Percentiles rank a stretch among this genome's conserved stretches.
Conservation (phyloP, 805 yeast genomes). For the Clavispora fructus region DNA sequence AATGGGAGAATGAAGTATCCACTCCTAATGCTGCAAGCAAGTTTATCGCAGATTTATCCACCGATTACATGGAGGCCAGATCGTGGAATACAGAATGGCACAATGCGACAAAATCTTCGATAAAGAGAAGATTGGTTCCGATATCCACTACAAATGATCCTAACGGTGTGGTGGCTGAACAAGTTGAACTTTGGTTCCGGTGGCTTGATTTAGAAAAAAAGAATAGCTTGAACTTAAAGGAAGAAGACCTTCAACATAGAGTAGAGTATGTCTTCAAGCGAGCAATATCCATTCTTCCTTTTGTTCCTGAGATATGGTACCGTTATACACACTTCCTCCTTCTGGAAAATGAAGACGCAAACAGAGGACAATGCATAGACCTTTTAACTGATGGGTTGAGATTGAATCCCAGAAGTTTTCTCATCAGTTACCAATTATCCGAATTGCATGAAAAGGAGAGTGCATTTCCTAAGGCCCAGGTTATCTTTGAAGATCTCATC, state of each 20-base stretch:
- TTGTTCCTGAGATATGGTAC: slow-evolving; percentile 75
- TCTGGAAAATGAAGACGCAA: slow-evolving; percentile 31
- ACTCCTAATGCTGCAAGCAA: slow-evolving; percentile 70
- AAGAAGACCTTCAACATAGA: slow-evolving; percentile 45
- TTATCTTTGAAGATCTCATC: slow-evolving; percentile 47
- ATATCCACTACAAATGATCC: slow-evolving; percentile 16
- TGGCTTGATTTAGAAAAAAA: slow-evolving; percentile 80
- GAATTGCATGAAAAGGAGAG: slow-evolving; percentile 62
- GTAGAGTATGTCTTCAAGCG: slow-evolving; percentile 69
- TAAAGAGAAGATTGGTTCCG: slow-evolving; percentile 39
- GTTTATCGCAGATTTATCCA: slow-evolving; percentile 74
- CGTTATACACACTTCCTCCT: slow-evolving; percentile 43
- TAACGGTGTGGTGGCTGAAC: slow-evolving; percentile 24
- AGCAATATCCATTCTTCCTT: slow-evolving; percentile 55
- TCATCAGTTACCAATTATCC: slow-evolving; percentile 61
- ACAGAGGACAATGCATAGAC: slow-evolving; percentile 37
- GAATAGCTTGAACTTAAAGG: slow-evolving; percentile 60
- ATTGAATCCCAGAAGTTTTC: slow-evolving; percentile 66
- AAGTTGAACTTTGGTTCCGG: slow-evolving; percentile 54
- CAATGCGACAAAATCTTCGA: slow-evolving; percentile 45
- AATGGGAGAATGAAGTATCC: slow-evolving; percentile 77
- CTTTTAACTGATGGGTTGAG: slow-evolving; percentile 49
- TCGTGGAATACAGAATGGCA: slow-evolving; percentile 69
- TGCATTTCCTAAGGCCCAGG: slow-evolving; percentile 45
- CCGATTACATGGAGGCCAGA: slow-evolving; percentile 83